Evolutionary conservation across 75 land plant species (phyloP).

Genomic region (Pinus tabuliformis): DNA sequence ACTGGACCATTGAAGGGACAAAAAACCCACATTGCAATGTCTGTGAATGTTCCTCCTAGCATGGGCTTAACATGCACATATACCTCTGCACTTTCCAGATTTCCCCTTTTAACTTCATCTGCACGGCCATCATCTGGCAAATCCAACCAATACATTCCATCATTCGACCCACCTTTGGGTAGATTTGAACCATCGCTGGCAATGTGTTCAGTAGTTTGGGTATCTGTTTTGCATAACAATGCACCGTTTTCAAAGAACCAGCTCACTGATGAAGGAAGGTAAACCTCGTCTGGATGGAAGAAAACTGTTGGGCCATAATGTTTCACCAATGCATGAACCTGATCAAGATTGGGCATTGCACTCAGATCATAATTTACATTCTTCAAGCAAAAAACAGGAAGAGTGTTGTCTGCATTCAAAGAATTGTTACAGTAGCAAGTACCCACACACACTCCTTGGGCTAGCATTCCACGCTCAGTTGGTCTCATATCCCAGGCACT

Average conservation of each 20-base stretch:
- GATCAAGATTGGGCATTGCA: conserved; percentile 72
- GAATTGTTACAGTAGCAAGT: conserved; percentile 51
- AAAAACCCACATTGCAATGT: conserved; percentile 80
- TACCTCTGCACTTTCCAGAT: conserved; percentile 63
- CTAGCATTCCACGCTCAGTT: conserved; percentile 39
- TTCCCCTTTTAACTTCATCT: conserved; percentile 44
- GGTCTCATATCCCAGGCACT: conserved; percentile 62
- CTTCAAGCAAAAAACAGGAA: conserved; percentile 47
- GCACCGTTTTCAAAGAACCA: conserved; percentile 89
- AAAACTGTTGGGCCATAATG: conserved; percentile 77
- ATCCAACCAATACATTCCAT: conserved; percentile 74
- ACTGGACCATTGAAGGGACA: conserved; percentile 90
- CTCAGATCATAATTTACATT: conserved; percentile 28
- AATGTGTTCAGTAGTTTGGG: conserved; percentile 28
- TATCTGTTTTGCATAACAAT: conserved; percentile 22
- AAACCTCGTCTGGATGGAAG: conserved; percentile 82
- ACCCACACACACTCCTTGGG: conserved; percentile 50
- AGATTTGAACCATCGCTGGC: conserved; percentile 53
- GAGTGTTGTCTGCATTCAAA: conserved; percentile 8
- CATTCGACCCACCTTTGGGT: conserved; percentile 67
- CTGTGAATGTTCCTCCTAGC: conserved; percentile 77
- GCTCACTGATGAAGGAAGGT: conserved; percentile 73
- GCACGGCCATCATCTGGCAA: conserved; percentile 55
- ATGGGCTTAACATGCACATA: conserved; percentile 88
- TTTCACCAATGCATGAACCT: conserved; percentile 55